Base-by-base conservation (phyloP, 2,329 filamentous ascomycete species). In the Botrytis cinerea region DNA sequence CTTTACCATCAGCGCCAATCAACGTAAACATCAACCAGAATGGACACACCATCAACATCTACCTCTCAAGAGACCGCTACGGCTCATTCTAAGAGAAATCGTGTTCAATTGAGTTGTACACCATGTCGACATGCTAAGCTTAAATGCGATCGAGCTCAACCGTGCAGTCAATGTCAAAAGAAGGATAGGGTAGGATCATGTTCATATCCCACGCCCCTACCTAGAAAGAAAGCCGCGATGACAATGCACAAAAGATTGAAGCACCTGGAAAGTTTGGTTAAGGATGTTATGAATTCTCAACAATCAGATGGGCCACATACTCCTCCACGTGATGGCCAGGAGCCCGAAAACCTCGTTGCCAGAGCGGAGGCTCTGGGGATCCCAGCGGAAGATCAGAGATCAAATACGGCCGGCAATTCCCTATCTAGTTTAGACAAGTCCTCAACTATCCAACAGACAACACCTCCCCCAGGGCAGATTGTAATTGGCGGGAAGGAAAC, bases 251-350 rank as follows among this genome's bases (percentile, higher is more conserved):
- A 86, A 16, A 82, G 87, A 71, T 81, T 89, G 66, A 85, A 84
- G 78, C 83, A 87, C 70, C 85, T 90, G 0, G 87, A 89, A 79
- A 85, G 86, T 71, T 85, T 89, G 84, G 86, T 89, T n/a, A 84
- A 87, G 51, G 84, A 82, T 71, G 87, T 88, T 82, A 86, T 89
- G 82, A 69, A 74, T n/a, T 73, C 61, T 16, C 76, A 78, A 45
- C 70, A 40, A 22, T 62, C 73, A 7, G 25, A 48, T n/a, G 45
- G 6, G 32, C 40, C 22, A 35, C 20, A 64, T 16, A 71, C 60
- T 5, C 32, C 70, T 22, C 45, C 35, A 14, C 57, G 70, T 45
- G 59, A 71, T 35, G 60, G 54, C 32, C 62, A 3, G n/a, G 59
- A 43, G 28, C 7, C n/a, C 0, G 18, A n/a, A 28, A 20, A 28